Evolutionary conservation across 768 basidiomycete species (phyloP).

Genomic region (Phlegmacium glaucopus): DNA sequence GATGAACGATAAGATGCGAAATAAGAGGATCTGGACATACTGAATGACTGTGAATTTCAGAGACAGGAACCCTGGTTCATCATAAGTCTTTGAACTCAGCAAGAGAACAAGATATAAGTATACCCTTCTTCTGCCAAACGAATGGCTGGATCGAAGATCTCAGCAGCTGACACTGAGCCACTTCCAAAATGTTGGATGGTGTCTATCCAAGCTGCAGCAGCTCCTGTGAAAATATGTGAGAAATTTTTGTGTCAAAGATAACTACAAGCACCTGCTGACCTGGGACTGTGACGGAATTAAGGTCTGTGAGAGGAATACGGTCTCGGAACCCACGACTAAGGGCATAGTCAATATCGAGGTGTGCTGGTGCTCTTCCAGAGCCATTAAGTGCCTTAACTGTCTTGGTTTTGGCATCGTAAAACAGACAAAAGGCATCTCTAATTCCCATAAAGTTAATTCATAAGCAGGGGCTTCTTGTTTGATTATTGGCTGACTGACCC

Average conservation of each 20-base stretch:
- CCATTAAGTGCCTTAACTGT: conserved; percentile 88
- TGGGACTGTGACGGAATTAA: conserved; percentile 92
- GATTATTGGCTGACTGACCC: conserved; percentile 48
- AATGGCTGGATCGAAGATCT: conserved; percentile 87
- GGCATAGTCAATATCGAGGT: conserved; percentile 71
- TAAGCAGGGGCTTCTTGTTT: conserved; percentile 4
- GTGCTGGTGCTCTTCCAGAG: conserved; percentile 83
- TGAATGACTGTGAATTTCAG: conserved; percentile 68
- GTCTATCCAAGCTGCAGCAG: conserved; percentile 95
- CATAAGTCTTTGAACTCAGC: background rate
- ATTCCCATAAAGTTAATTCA: background rate
- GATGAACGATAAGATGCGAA: background rate
- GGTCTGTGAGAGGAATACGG: conserved; percentile 72
- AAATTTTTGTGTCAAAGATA: background rate
- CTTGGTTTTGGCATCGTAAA: conserved; percentile 82
- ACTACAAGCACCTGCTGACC: conserved; percentile 29
- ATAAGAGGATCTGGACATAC: conserved; percentile 28
- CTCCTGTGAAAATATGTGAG: conserved; percentile 43
- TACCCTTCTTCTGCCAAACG: conserved; percentile 89
- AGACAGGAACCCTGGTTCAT: conserved; percentile 69
- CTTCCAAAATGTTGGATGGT: conserved; percentile 81
- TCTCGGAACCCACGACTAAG: conserved; percentile 67
- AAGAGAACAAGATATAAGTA: conserved; percentile 9
- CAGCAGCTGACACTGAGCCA: conserved; percentile 56
- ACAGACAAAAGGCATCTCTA: conserved; percentile 91